These are phyloP conservation scores for Nosema granulosis DNA, from an alignment of 371 early-diverging fungal species.

Conservation along the genomic window DNA sequence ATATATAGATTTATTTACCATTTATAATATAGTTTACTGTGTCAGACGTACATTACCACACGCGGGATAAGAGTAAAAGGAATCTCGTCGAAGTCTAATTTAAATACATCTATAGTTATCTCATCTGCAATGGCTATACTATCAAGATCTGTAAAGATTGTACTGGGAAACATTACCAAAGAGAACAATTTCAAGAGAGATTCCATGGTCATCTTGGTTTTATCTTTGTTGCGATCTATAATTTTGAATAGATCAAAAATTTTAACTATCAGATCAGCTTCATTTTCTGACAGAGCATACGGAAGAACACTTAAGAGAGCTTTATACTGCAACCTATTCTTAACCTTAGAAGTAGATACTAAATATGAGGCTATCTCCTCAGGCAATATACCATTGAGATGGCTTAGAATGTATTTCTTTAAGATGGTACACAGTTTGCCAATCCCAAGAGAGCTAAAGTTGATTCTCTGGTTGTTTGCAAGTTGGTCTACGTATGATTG, in stretches of 20 bases:
- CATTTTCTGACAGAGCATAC: constrained; percentile 29
- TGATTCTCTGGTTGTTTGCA: not conserved
- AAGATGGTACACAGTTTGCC: constrained; percentile 1
- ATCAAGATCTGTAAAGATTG: constrained; percentile 25
- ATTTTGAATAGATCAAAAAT: constrained; percentile 18
- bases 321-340: constrained; percentile 1
- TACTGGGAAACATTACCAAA: constrained; percentile 18
- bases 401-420: constrained; percentile 24
- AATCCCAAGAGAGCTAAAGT: not conserved
- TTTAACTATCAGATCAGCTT: not conserved
- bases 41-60: constrained; percentile 24
- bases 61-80: constrained; percentile 19
- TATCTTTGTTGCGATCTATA: constrained; percentile 14
- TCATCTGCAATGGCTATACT: constrained; percentile 3
- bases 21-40: no score
- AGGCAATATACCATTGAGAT: constrained; percentile 26
- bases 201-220: constrained; percentile 37
- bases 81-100: constrained; percentile 20
- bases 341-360: not conserved
- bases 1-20: no score
- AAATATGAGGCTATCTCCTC: constrained; percentile 13
- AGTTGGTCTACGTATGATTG: not conserved
- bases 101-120: constrained; percentile 21
- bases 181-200: constrained; percentile 25
- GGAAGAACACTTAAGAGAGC: constrained; percentile 33